Conservation (phyloP, 2,329 filamentous ascomycete genomes). For the Diaporthe capsici region DNA sequence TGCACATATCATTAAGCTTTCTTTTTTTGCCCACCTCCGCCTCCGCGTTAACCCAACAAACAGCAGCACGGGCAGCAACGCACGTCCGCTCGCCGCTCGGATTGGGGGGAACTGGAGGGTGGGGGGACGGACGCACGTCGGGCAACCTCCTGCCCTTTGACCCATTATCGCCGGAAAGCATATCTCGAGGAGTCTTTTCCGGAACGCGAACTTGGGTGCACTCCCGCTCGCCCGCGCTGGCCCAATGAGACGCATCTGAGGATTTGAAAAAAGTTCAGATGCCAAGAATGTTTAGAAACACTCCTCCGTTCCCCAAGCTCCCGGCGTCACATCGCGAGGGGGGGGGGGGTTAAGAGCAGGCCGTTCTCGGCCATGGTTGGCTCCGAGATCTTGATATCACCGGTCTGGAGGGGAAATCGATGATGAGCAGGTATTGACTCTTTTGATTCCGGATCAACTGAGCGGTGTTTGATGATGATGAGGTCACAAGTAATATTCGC, state of each 20-base stretch:
- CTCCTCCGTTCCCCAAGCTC: too few relatives aligned
- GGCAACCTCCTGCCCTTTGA: background rate
- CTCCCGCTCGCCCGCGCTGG: conserved; percentile 20
- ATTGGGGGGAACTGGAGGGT: too few relatives aligned
- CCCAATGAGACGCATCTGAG: conserved; percentile 6
- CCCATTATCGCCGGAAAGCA: conserved; percentile 13
- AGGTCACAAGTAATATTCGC: conserved; percentile 27
- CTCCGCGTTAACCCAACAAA: background rate
- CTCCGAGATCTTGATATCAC: background rate
- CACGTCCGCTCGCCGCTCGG: background rate
- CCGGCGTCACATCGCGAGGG: too few relatives aligned
- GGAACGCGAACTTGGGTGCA: conserved; percentile 20
- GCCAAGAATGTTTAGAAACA: conserved; percentile 31
- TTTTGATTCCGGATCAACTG: background rate
- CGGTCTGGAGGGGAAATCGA: background rate
- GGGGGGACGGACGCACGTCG: background rate
- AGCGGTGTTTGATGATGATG: background rate
- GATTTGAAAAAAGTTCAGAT: conserved; percentile 24
- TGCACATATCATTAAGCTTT: conserved; percentile 15
- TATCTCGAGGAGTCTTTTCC: conserved; percentile 17
- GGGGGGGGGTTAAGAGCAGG: background rate
- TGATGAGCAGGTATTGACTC: conserved; percentile 9
- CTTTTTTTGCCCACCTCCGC: background rate
- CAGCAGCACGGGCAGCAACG: background rate
- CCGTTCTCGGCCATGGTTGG: conserved; percentile 5